Evolutionary conservation across 495 filamentous ascomycete genomes (phyloP).

Genomic region (Tuber aestivum): DNA sequence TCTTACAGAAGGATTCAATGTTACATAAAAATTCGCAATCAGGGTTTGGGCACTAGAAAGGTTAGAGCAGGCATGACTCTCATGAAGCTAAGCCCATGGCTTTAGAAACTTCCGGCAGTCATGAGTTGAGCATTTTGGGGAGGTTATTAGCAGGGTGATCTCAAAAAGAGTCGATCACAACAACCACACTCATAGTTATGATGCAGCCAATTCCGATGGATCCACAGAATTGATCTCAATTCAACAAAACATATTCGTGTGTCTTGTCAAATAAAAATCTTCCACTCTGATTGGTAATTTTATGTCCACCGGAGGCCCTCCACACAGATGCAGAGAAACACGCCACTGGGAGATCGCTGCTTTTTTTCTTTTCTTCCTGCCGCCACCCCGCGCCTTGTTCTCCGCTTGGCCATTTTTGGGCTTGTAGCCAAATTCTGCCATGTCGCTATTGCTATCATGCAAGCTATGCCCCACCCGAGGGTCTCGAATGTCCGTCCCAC

Average conservation of each 20-base stretch:
- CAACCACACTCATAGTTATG: constrained; percentile 17
- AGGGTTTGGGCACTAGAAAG: neutral
- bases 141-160: constrained; percentile 22
- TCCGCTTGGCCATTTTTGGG: neutral
- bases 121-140: constrained; percentile 12
- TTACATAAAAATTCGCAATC: neutral
- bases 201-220: constrained; percentile 32
- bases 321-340: constrained; percentile 6
- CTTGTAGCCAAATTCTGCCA: neutral
- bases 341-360: constrained; percentile 13
- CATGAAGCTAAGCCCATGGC: constrained; percentile 22
- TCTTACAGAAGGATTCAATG: neutral
- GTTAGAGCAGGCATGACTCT: constrained; percentile 16
- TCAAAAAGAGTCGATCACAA: constrained; percentile 9
- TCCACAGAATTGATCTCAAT: constrained; percentile 23
- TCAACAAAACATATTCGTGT: constrained; percentile 20
- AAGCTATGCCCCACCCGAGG: neutral
- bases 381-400: neutral
- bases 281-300: constrained; percentile 12
- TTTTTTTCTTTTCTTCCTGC: constrained; percentile 1
- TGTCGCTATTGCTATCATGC: neutral
- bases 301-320: neutral
- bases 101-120: constrained; percentile 29
- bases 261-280: constrained; percentile 21
- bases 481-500: constrained; percentile 14